These are phyloP conservation scores for Microthyrium microscopicum DNA, from an alignment of 2,329 filamentous ascomycete species.

Conservation along the genomic window DNA sequence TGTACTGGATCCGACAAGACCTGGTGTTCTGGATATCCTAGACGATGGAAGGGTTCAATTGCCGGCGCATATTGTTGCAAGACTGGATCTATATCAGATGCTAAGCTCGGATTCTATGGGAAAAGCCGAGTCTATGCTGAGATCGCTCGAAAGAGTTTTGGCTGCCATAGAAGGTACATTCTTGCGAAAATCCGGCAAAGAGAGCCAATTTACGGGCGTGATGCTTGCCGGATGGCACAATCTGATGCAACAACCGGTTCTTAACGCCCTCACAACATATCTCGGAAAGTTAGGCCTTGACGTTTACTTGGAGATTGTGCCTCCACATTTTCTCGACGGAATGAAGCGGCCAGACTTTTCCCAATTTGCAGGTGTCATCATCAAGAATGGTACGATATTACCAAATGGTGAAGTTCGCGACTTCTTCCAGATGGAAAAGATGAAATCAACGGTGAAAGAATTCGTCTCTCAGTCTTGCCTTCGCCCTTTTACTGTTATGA, in stretches of 20 bases:
- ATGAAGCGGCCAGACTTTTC: constrained; percentile 14
- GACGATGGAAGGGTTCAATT: constrained; percentile 13
- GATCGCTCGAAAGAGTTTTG: constrained; percentile 7
- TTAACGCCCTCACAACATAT: constrained; percentile 17
- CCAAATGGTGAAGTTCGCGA: constrained; percentile 19
- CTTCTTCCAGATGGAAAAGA: constrained; percentile 23
- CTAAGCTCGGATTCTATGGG: constrained; percentile 9
- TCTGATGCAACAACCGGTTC: constrained; percentile 14
- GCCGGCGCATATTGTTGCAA: constrained; percentile 17
- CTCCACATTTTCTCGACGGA: constrained; percentile 18
- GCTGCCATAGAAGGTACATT: constrained; percentile 3
- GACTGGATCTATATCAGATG: constrained; percentile 16
- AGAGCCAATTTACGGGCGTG: constrained; percentile 17
- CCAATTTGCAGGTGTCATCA: constrained; percentile 16
- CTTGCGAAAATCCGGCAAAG: neutral
- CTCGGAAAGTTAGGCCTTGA: constrained; percentile 17
- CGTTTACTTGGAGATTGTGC: constrained; percentile 18
- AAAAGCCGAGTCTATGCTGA: neutral
- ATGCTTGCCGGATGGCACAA: constrained; percentile 19
- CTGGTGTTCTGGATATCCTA: constrained; percentile 17
- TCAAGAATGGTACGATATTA: constrained; percentile 20
- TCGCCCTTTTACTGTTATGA: constrained; percentile 20
- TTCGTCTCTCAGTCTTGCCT: constrained; percentile 22
- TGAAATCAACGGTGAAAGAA: constrained; percentile 20
- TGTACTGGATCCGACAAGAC: constrained; percentile 16